Evolutionary conservation across 2,329 filamentous ascomycete genomes (phyloP), one percentile per base, ranked within the genome.

Genomic region (Xylariaceae sp.): DNA sequence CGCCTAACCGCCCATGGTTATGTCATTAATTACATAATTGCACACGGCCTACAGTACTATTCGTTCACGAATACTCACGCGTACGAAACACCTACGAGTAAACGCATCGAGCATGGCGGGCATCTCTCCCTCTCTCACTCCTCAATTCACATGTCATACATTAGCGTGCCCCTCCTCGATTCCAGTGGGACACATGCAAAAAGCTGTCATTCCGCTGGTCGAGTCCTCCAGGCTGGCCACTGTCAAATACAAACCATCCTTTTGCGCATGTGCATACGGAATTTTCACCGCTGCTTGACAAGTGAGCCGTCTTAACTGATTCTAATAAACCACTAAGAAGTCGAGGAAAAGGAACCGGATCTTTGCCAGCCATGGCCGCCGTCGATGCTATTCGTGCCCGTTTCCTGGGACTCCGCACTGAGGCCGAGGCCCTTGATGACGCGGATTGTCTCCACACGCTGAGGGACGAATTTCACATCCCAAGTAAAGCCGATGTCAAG

Each of bases 381-480:
- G 56, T 53, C 47, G 62, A 67, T 53, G 58, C 59, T 57, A 61
- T 18, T 18, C 17, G 17, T 18, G 17, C 65, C 54, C 65, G 48
- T n/a, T 64, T 67, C 54, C 58, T 63, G 56, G 66, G 66, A 56
- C 66, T 73, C 58, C 64, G 62, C 39, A 64, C 64, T 58, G 64
- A 70, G 63, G 71, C 71, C 65, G 61, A 68, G 61, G 59, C 61
- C 42, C 62, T 71, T 13, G 71, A 73, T 56, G 56, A 54, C 53
- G 67, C 69, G 34, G 70, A 73, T 52, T 44, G 51, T 34, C 66
- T 73, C 58, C 64, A 64, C 50, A 66, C 67, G 34, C 61, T 71
- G 53, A 66, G 68, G 57, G 64, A 67, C 53, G 70, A 72, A 56
- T 73, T 72, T 51, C 66, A 61, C 5, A 68, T 73, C 54, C 71